Base-by-base conservation (phyloP, 2,329 filamentous ascomycete genomes). In the Diaporthe citrichinensis region DNA sequence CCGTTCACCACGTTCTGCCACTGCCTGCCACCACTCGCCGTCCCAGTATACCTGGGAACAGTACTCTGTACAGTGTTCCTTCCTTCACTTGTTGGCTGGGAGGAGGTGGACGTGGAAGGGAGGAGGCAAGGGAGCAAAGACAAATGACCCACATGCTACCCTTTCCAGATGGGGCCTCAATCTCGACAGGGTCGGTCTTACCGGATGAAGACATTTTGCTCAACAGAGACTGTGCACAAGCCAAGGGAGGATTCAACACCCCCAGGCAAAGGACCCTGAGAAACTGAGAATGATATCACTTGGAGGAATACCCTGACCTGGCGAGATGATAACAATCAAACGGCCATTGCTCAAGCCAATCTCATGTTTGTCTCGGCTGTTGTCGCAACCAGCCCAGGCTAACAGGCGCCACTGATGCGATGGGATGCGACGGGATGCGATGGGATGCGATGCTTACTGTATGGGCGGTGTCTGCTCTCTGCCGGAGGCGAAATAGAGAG, bases 341-440 rank as follows among this genome's bases (percentile, higher is more conserved):
- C 49, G 44, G 71, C 41, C 57, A 72, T 61, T 61, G 69, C 69
- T 39, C 55, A 61, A 61, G 69, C 55, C 69, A 72, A 72, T 59
- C 41, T 58, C 39, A 46, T 39, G 14, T 51, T 25, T 62, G 71
- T 72, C 71, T 72, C 71, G 71, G 71, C 58, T 62, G 41, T 62
- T 51, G 57, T 41, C 25, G 44, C 57, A 49, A 41, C 53, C 20
- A 34, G 39, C 25, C 28, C 31, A 62, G 57, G 57, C 71, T 72
- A 72, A 62, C 15, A 34, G 25, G 55, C 51, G 67, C 69, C 55
- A 72, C 62, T 51, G 62, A 68, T 68, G 62, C 61, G 58, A 41
- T 39, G 58, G 34, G 31, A 61, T 39, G 58, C 44, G 44, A 49
- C 17, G 44, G 17, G 28, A 61, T n/a, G 58, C 44, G 44, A 49